These are phyloP conservation scores for Scenedesmus sp. DNA, from an alignment of 163 green algal species.

Conservation along the genomic window DNA sequence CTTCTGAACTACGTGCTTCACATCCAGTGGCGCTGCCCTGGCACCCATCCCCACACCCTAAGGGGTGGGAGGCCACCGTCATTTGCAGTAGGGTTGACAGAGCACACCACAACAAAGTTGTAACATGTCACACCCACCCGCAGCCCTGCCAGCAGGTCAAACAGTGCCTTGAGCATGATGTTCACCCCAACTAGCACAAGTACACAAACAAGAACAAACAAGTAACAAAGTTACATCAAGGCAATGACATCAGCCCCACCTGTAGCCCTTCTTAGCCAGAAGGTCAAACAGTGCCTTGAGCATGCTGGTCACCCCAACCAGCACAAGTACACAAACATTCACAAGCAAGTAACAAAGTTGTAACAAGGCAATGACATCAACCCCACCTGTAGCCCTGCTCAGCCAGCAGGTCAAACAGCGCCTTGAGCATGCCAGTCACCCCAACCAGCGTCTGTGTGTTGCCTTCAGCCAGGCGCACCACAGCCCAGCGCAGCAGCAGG, in stretches of 20 bases:
- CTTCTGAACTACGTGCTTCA: too few relatives aligned
- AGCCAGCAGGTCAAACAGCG: constrained; percentile 33
- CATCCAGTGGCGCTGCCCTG: too few relatives aligned
- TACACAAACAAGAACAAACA: too few relatives aligned
- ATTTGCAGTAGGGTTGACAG: too few relatives aligned
- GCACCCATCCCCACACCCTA: too few relatives aligned
- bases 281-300: constrained; percentile 53
- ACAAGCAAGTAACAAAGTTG: too few relatives aligned
- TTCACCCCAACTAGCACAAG: too few relatives aligned
- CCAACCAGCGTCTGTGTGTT: constrained; percentile 86
- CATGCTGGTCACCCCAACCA: constrained; percentile 82
- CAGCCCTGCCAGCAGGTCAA: too few relatives aligned
- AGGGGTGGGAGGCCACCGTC: too few relatives aligned
- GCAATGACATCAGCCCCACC: background rate
- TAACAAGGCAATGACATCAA: background rate
- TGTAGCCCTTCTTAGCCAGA: constrained; percentile 17
- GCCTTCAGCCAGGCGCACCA: constrained; percentile 85
- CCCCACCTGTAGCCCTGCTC: constrained; percentile 14
- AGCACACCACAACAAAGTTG: background rate
- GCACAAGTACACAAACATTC: background rate
- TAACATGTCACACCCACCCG: background rate
- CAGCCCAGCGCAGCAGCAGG: constrained; percentile 84
- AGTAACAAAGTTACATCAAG: background rate
- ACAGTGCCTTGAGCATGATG: too few relatives aligned
- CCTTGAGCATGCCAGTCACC: constrained; percentile 78